These are phyloP conservation scores for Claviceps sp. DNA, from an alignment of 2,329 filamentous ascomycete genomes.

Conservation along the genomic window DNA sequence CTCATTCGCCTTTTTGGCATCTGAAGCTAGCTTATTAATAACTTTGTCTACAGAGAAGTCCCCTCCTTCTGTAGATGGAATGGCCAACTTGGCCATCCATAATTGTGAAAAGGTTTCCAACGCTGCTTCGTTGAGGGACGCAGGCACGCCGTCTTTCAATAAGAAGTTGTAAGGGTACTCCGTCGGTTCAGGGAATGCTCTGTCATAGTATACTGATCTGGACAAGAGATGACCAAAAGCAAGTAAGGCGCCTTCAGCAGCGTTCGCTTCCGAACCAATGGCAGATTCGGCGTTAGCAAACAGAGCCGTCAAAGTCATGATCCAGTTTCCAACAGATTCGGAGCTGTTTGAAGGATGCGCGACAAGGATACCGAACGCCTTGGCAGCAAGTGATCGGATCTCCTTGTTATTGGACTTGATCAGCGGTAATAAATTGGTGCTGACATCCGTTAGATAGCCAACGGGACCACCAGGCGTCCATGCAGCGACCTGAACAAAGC, in stretches of 20 bases:
- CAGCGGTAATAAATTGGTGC: constrained; percentile 41
- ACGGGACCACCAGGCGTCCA: constrained; percentile 37
- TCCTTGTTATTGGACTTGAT: constrained; percentile 60
- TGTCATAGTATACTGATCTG: constrained; percentile 29
- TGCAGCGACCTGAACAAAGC: constrained; percentile 40
- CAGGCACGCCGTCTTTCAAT: constrained; percentile 14
- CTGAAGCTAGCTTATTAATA: constrained; percentile 47
- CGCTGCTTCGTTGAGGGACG: constrained; percentile 29
- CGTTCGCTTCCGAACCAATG: constrained; percentile 29
- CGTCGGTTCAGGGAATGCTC: constrained; percentile 14
- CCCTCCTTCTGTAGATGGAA: constrained; percentile 19
- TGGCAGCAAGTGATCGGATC: constrained; percentile 52
- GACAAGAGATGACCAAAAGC: constrained; percentile 32
- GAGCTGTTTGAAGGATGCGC: constrained; percentile 44
- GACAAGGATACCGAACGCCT: constrained; percentile 61
- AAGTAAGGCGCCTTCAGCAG: constrained; percentile 32
- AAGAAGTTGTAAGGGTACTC: constrained; percentile 20
- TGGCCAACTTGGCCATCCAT: constrained; percentile 29
- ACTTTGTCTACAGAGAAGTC: constrained; percentile 28
- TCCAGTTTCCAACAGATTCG: constrained; percentile 14
- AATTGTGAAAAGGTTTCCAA: constrained; percentile 33
- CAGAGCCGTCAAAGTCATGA: constrained; percentile 26
- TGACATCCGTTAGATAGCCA: constrained; percentile 32
- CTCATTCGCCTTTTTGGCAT: constrained; percentile 71
- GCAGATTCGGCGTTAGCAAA: constrained; percentile 29